These are phyloP conservation scores for Polyporus tsugae DNA, from an alignment of 1,284 basidiomycete species.

Conservation along the genomic window DNA sequence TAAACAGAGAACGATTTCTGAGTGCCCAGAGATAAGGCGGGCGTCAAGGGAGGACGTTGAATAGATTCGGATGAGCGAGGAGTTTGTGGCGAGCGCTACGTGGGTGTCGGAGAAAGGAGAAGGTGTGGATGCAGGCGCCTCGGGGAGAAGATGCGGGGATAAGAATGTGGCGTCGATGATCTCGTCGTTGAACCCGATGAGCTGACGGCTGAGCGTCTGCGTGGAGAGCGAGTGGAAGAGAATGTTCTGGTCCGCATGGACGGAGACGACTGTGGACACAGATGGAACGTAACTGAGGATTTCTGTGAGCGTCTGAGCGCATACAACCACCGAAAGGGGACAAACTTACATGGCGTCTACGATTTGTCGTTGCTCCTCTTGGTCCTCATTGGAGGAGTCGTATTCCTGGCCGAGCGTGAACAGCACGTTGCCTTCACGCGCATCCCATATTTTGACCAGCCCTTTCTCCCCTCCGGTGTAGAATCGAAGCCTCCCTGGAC, in stretches of 20 bases:
- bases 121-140: constrained; percentile 28
- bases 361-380: constrained; percentile 84
- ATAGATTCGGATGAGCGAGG: constrained; percentile 91
- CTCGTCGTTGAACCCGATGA: constrained; percentile 98
- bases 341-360: constrained; percentile 70
- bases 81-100: constrained; percentile 95
- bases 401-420: constrained; percentile 67
- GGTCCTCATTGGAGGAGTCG: constrained; percentile 56
- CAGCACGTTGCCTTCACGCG: constrained; percentile 67
- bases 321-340: constrained; percentile 20
- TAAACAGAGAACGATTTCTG: constrained; percentile 91
- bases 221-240: constrained; percentile 83
- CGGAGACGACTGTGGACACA: constrained; percentile 78
- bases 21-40: constrained; percentile 86
- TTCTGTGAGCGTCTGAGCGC: constrained; percentile 34
- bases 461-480: constrained; percentile 94
- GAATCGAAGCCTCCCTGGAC: constrained; percentile 60
- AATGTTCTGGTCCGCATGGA: constrained; percentile 98
- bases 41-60: constrained; percentile 78
- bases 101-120: constrained; percentile 63
- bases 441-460: constrained; percentile 85
- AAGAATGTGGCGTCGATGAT: constrained; percentile 92
- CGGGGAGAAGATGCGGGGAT: constrained; percentile 48
- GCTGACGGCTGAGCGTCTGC: constrained; percentile 75
- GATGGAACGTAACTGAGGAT: constrained; percentile 70